Base-by-base conservation (phyloP, 331 rosid species). In the Pyrus hybrid region DNA sequence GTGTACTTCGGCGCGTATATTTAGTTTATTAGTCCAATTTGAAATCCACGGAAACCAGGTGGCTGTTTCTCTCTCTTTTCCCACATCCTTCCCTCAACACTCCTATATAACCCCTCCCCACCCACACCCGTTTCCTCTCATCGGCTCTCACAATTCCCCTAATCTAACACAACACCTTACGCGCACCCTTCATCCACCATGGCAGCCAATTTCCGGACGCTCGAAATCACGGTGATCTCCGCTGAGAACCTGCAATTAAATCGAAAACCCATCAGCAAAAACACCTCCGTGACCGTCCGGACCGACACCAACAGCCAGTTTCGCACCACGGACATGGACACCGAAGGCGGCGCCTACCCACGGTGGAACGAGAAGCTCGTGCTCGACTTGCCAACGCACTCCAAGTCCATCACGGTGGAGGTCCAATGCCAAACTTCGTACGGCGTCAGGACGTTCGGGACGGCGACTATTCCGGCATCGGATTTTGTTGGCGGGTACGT, bases 391-490 rank as follows among this genome's bases (percentile, higher is more conserved):
- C 79, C 91, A 43, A 5, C 30, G 63, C 70, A 65, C 22, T 73
- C 68, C 2, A 49, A 51, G 75, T 67, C 68, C 58, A 2, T 87
- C 30, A 80, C 87, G 0, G 63, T 91, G 9, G 88, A 90, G 32
- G 94, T 91, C 5, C 88, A 86, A 65, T 74, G 91, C 80, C 74
- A 83, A 49, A 84, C 74, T 2, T 71, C 68, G 1, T 75, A 41
- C n/a, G 88, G 83, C 0, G 18, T 11, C 35, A 80, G 72, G 13
- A 75, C 83, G 1, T 43, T 90, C n/a, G 93, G 93, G 17, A 76
- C 74, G 21, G 93, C 93, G 2, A 84, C 79, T 56, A 73, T 91
- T 14, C 91, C 89, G 5, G 74, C 83, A 13, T 76, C 89, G 28
- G 97, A 89, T 58, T 76, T 93, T 13, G 2, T 72, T 0, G 84